phyloP scores from a whole-genome alignment of 108 stramenopile species.

The Stephanodiscus triporus region DNA sequence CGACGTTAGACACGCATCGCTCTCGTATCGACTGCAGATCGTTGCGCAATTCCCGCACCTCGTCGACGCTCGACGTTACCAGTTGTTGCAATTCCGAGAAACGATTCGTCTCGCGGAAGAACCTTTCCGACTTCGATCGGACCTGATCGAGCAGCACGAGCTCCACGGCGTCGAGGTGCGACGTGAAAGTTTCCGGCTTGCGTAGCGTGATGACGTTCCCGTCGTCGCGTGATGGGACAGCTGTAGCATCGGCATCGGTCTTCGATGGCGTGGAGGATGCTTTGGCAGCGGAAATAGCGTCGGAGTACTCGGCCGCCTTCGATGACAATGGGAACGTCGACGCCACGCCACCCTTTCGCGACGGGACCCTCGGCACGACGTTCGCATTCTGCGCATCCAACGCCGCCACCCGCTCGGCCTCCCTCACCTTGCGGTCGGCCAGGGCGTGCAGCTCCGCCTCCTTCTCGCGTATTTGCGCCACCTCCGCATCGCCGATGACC shows the following conservation, averaged over 20 bases:
- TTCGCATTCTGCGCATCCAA: constrained; percentile 43
- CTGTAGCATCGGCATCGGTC: constrained; percentile 4
- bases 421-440: constrained; percentile 47
- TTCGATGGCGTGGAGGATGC: constrained; percentile 39
- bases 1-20: constrained; percentile 57
- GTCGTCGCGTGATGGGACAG: constrained; percentile 45
- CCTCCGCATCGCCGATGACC: constrained; percentile 51
- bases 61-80: constrained; percentile 63
- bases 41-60: constrained; percentile 61
- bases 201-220: constrained; percentile 62
- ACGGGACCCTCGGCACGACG: constrained; percentile 17
- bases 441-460: constrained; percentile 47
- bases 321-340: neutral
- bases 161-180: constrained; percentile 81
- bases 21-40: constrained; percentile 59
- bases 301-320: neutral
- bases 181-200: constrained; percentile 69
- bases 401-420: constrained; percentile 49
- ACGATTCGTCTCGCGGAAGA: constrained; percentile 88
- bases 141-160: constrained; percentile 82
- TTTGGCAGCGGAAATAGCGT: constrained; percentile 5
- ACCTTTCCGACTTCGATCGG: constrained; percentile 68
- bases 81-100: constrained; percentile 75
- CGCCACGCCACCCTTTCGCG: constrained; percentile 3
- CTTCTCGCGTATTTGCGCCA: constrained; percentile 46